phyloP scores from a whole-genome alignment of 208 protist species.

The Leishmania lainsoni region DNA sequence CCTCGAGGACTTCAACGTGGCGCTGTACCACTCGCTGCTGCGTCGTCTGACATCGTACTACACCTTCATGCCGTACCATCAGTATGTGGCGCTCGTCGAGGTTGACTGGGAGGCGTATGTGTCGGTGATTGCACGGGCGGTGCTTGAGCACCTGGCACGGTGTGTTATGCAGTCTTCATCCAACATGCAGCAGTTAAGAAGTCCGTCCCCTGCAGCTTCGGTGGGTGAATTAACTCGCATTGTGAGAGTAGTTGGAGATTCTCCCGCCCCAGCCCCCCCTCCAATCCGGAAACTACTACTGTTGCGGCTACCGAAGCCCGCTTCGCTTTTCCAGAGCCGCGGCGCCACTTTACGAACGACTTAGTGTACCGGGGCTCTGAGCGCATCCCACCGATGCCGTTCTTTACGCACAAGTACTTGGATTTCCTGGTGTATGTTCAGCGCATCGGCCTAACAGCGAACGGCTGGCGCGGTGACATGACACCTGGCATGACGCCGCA shows the following conservation, averaged over 20 bases:
- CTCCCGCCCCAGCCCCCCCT: neutral
- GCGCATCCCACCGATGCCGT: constrained; percentile 42
- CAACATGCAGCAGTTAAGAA: neutral
- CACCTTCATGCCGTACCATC: constrained; percentile 37
- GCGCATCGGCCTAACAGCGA: constrained; percentile 46
- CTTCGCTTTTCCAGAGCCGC: constrained; percentile 45
- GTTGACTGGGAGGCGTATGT: constrained; percentile 82
- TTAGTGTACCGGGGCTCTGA: constrained; percentile 45
- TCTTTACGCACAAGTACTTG: constrained; percentile 33
- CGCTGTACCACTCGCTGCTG: constrained; percentile 34
- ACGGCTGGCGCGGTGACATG: constrained; percentile 42
- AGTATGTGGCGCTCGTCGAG: constrained; percentile 45
- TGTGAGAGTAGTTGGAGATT: neutral
- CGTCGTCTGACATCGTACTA: constrained; percentile 30
- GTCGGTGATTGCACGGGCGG: constrained; percentile 44
- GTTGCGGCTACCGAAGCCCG: neutral
- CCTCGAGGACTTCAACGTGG: constrained; percentile 25
- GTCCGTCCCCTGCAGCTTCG: neutral
- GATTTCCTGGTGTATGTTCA: constrained; percentile 41
- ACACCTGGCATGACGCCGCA: constrained; percentile 60
- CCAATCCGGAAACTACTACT: neutral
- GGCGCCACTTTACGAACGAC: constrained; percentile 63
- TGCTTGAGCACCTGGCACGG: constrained; percentile 44
- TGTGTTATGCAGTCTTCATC: constrained; percentile 16
- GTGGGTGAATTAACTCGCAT: constrained; percentile 10